phyloP scores from a whole-genome alignment of 768 basidiomycete genomes.

The Trametes sanguinea region DNA sequence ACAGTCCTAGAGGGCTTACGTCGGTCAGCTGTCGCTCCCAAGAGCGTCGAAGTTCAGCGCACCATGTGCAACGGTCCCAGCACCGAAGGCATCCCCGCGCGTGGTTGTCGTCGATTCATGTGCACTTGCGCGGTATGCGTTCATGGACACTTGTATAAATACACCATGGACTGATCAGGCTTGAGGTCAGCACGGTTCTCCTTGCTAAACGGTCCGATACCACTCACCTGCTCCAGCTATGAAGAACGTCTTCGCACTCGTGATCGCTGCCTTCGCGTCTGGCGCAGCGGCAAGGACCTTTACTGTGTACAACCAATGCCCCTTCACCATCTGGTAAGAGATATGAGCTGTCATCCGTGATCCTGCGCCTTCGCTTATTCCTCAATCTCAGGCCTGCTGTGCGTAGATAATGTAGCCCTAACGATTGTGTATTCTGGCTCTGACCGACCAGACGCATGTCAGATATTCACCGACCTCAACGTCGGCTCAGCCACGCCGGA shows the following conservation, averaged over 20 bases:
- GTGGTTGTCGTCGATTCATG: neutral
- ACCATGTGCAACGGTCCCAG: conserved; percentile 13
- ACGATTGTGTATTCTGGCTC: neutral
- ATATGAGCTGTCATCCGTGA: too few species aligned
- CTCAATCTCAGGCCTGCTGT: conserved; percentile 34
- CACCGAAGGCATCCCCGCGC: neutral
- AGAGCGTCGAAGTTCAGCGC: neutral
- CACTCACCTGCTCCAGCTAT: conserved; percentile 6
- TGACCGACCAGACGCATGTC: neutral
- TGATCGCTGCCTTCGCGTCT: conserved; percentile 12
- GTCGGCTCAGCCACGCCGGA: conserved; percentile 33
- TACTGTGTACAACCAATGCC: conserved; percentile 44
- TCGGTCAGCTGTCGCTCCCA: conserved; percentile 5
- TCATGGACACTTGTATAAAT: neutral
- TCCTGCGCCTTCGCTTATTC: too few species aligned
- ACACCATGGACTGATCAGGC: neutral
- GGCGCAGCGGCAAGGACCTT: conserved; percentile 31
- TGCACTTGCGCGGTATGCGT: neutral
- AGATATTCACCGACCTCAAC: conserved; percentile 38
- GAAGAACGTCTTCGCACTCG: conserved; percentile 15
- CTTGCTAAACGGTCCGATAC: neutral
- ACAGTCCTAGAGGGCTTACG: neutral
- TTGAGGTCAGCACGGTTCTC: neutral
- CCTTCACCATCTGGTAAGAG: conserved; percentile 44
- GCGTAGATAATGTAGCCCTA: conserved; percentile 9